Evolutionary conservation across 2,329 filamentous ascomycete genomes (phyloP).

Genomic region (Drechslera avenae): DNA sequence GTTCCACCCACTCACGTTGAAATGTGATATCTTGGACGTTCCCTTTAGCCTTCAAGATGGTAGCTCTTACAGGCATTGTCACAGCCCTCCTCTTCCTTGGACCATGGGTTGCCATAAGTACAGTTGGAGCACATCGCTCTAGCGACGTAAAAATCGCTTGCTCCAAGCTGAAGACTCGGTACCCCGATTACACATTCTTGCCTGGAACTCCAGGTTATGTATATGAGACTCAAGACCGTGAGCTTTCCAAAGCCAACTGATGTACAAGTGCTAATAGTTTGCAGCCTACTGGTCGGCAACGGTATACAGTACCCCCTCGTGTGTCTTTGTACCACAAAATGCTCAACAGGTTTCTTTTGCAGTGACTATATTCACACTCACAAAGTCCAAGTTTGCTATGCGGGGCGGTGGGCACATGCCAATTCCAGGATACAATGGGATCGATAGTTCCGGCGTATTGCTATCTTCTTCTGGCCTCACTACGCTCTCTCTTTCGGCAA

Average conservation of each 20-base stretch:
- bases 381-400: constrained; percentile 24
- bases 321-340: constrained; percentile 26
- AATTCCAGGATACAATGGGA: constrained; percentile 22
- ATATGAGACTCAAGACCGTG: constrained; percentile 3
- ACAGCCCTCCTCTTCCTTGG: background rate
- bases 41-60: background rate
- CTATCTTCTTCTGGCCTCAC: constrained; percentile 26
- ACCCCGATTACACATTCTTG: background rate
- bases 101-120: background rate
- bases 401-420: constrained; percentile 34
- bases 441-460: constrained; percentile 24
- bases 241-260: background rate
- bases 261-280: background rate
- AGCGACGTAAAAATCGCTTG: background rate
- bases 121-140: background rate
- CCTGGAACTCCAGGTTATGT: background rate
- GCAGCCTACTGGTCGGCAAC: constrained; percentile 18
- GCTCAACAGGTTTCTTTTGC: constrained; percentile 25
- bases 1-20: background rate
- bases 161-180: background rate
- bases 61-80: background rate
- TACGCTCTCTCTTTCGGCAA: constrained; percentile 25
- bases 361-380: constrained; percentile 19
- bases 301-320: constrained; percentile 20
- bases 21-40: background rate